phyloP scores from a whole-genome alignment of 306 rosid species.

The Malus fusca region DNA sequence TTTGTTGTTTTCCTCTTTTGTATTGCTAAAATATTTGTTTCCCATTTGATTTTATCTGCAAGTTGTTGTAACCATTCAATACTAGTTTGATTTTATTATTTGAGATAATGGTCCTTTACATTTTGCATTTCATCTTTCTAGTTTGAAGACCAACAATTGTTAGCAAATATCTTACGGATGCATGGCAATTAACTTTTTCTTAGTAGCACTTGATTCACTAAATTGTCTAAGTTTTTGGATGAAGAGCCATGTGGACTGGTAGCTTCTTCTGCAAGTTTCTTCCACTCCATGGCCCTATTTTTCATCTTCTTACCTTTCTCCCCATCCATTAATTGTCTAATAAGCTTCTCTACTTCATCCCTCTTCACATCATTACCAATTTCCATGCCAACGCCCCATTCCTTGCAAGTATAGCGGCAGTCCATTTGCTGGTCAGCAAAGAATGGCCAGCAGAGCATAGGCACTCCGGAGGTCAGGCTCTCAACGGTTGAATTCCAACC shows the following conservation, averaged over 20 bases:
- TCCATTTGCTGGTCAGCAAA: background rate
- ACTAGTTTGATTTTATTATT: too few relatives aligned
- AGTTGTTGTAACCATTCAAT: too few relatives aligned
- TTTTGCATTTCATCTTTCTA: too few relatives aligned
- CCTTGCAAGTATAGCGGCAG: background rate
- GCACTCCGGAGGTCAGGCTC: background rate
- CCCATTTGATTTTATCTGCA: too few relatives aligned
- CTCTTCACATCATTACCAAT: background rate
- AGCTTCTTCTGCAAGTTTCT: background rate
- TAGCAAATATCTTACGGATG: background rate
- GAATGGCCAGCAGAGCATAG: conserved; percentile 12
- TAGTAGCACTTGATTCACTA: background rate
- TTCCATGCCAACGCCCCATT: conserved; percentile 4
- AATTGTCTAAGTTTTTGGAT: background rate
- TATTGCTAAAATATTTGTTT: too few relatives aligned
- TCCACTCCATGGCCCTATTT: background rate
- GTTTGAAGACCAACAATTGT: too few relatives aligned
- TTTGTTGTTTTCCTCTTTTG: too few relatives aligned
- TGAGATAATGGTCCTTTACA: too few relatives aligned
- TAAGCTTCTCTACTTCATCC: conserved; percentile 3
- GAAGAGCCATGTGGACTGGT: background rate
- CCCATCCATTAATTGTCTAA: background rate
- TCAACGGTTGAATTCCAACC: background rate
- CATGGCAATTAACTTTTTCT: background rate
- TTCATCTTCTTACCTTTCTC: background rate